Evolutionary conservation across 1,139 yeast species (phyloP), one percentile per base, ranked within the genome.

Genomic region (Diutina scorzettiae): DNA sequence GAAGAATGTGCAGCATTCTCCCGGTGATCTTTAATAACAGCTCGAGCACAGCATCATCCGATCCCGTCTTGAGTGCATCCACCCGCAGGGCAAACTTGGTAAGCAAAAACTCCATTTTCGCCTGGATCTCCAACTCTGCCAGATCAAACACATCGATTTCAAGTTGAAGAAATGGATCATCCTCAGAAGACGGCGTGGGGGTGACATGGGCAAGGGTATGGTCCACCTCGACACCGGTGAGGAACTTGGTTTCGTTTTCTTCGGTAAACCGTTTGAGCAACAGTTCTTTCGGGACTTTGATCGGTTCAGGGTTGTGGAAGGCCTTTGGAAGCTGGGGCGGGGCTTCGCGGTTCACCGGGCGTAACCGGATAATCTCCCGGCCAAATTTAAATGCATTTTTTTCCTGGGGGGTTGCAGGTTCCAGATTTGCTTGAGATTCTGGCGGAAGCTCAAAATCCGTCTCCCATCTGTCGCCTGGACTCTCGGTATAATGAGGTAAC

Each of bases 61-160:
- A 55, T 12, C 30, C 30, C 4, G 64, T 67, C 33, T 57, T 60
- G 36, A 60, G 55, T 20, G 52, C 46, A 34, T 63, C 68, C 16
- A 66, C 63, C 40, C 68, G 53, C 28, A 53, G 51, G 2, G 64
- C 51, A 40, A 69, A 58, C 44, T 64, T 66, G 5, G 59, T 44
- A 9, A 66, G 57, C 27, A 69, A 53, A 42, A 58, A 60, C 40
- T 65, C 73, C 68, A 66, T 67, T 47, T 68, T 67, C 40, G 59
- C 57, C 47, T 66, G 71, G 29, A 67, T 58, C 47, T 66, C 72
- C 20, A 67, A 52, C 42, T 69, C 74, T 45, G 64, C 63, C 5
- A 71, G 66, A 47, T 67, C 71, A 46, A 66, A 66, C 42, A 59
- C 58, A 23, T 66, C 70, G 31, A 67, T 53, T 28, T 66, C 72